These are phyloP conservation scores for Arthromyces matolae DNA, from an alignment of 768 basidiomycete species.

Conservation along the genomic window DNA sequence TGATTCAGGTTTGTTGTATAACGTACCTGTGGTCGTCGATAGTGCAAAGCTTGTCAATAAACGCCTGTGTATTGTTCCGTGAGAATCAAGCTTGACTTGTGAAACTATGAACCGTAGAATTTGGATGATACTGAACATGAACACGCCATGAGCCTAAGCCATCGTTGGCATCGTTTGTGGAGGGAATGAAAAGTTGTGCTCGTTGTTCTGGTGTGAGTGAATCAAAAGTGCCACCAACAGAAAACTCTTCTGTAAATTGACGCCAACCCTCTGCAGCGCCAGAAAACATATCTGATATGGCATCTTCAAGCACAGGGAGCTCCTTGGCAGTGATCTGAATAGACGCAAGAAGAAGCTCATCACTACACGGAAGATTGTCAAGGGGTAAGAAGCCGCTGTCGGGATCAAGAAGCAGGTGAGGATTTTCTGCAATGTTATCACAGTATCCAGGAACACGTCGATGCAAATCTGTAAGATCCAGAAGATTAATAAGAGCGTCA, in stretches of 20 bases:
- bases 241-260: conserved; percentile 26
- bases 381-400: conserved; percentile 4
- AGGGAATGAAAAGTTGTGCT: conserved; percentile 23
- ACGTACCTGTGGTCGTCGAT: no score
- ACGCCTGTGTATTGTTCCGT: background rate
- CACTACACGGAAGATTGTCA: conserved; percentile 22
- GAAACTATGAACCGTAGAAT: background rate
- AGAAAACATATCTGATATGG: conserved; percentile 20
- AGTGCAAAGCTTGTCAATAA: background rate
- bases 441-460: no score
- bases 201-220: conserved; percentile 16
- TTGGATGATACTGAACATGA: conserved; percentile 3
- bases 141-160: conserved; percentile 22
- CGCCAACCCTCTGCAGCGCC: conserved; percentile 18
- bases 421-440: no score
- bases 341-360: conserved; percentile 13
- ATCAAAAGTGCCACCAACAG: conserved; percentile 26
- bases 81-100: background rate
- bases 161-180: conserved; percentile 32
- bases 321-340: conserved; percentile 10
- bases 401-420: background rate
- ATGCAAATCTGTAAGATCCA: no score
- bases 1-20: no score
- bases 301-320: conserved; percentile 11
- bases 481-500: no score